phyloP scores from a whole-genome alignment of 2,329 filamentous ascomycete species.

The Chaetothyriales sp. region DNA sequence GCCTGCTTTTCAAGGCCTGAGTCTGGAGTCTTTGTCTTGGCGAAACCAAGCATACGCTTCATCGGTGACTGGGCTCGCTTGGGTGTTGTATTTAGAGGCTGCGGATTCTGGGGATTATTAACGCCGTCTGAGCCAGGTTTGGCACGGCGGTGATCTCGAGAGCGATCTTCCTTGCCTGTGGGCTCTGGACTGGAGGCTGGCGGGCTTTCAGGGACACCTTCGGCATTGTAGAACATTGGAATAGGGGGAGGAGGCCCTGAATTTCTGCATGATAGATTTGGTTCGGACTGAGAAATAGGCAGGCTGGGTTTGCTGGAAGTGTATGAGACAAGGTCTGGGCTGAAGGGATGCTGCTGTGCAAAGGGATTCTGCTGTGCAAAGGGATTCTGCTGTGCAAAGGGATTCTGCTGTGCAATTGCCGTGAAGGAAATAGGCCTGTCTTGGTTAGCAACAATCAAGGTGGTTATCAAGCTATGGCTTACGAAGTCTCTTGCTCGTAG shows the following conservation, averaged over 20 bases:
- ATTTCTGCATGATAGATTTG: not conserved
- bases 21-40: conserved; percentile 22
- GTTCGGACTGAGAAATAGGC: not conserved
- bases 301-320: not conserved
- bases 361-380: conserved; percentile 6
- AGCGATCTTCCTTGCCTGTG: not conserved
- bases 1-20: conserved; percentile 16
- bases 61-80: conserved; percentile 22
- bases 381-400: conserved; percentile 5
- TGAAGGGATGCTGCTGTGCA: conserved; percentile 3
- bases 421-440: conserved; percentile 6
- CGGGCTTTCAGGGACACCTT: not conserved
- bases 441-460: not conserved
- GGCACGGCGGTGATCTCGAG: not conserved
- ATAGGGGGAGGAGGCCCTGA: not conserved
- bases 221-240: not conserved
- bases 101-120: not conserved
- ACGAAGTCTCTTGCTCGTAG: not conserved
- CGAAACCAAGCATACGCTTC: conserved; percentile 31
- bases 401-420: conserved; percentile 6
- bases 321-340: too few species aligned
- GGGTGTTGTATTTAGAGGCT: conserved; percentile 6
- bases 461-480: not conserved
- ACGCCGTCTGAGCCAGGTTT: not conserved
- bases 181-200: not conserved